Conservation (phyloP, 208 protist species). For the Porcisia deanei region DNA sequence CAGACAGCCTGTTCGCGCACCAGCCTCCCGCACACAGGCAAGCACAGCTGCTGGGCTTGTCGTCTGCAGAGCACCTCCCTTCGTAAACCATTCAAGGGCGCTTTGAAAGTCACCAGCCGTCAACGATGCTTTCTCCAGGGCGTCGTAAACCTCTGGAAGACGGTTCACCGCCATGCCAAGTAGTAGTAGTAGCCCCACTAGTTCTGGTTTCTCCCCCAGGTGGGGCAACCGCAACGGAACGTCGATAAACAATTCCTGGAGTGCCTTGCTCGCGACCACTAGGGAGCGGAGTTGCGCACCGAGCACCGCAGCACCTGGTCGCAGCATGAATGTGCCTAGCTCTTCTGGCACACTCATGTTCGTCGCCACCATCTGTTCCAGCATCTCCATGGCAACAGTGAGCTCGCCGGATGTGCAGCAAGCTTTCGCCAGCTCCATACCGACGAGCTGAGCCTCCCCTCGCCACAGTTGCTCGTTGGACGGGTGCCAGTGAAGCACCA, state of each 20-base stretch:
- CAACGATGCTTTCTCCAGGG: slow-evolving; percentile 29
- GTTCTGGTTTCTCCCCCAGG: slow-evolving; percentile 3
- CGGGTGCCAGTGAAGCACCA: slow-evolving; percentile 73
- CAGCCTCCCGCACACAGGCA: slow-evolving; percentile 42
- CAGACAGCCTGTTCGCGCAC: slow-evolving; percentile 22
- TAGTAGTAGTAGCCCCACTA: slow-evolving; percentile 19
- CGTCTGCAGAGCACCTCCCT: slow-evolving; percentile 23
- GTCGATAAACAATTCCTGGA: slow-evolving; percentile 23
- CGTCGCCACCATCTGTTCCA: slow-evolving; percentile 30
- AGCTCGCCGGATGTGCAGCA: slow-evolving; percentile 4
- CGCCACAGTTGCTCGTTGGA: slow-evolving; percentile 24
- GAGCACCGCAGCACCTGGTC: slow-evolving; percentile 2
- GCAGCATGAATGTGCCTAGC: slow-evolving; percentile 33
- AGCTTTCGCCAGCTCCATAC: slow-evolving; percentile 43
- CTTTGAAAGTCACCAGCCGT: slow-evolving; percentile 33
- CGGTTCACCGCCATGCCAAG: slow-evolving; percentile 11
- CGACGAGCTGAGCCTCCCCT: slow-evolving; percentile 37
- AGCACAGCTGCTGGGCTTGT: slow-evolving; percentile 41
- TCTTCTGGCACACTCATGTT: slow-evolving; percentile 24
- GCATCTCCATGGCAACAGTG: slow-evolving; percentile 7
- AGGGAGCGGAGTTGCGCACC: neutral
- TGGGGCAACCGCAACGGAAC: slow-evolving; percentile 6
- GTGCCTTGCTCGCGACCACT: neutral
- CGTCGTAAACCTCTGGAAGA: slow-evolving; percentile 20
- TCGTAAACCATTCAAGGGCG: slow-evolving; percentile 37